These are phyloP conservation scores for Xylaria scruposa DNA, from an alignment of 495 filamentous ascomycete genomes.

Conservation along the genomic window DNA sequence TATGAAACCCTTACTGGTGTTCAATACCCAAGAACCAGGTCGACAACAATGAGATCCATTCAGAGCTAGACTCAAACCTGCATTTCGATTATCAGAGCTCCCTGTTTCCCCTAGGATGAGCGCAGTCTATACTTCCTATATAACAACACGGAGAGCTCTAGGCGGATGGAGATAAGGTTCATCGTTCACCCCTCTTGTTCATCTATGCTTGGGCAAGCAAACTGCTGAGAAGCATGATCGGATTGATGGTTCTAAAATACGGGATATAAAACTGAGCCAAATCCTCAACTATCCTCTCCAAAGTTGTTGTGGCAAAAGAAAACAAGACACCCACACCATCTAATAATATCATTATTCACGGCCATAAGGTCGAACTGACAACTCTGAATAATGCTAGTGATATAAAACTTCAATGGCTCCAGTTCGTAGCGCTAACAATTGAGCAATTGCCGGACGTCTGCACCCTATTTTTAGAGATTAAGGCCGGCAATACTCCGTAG, in stretches of 20 bases:
- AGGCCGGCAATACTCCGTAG: neutral
- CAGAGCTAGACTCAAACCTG: neutral
- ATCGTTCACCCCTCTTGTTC: neutral
- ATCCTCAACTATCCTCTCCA: too few relatives aligned
- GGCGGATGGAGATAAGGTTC: neutral
- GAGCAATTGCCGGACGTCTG: constrained; percentile 4
- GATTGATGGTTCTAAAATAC: too few relatives aligned
- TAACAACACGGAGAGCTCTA: neutral
- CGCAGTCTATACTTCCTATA: neutral
- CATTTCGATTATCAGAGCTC: neutral
- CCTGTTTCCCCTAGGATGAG: neutral
- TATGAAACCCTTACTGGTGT: neutral
- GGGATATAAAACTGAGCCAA: too few relatives aligned
- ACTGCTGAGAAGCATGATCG: neutral
- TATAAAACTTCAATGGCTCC: neutral
- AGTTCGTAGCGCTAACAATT: neutral
- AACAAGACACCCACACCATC: too few relatives aligned
- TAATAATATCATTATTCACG: too few relatives aligned
- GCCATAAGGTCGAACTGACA: too few relatives aligned
- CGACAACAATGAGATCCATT: neutral
- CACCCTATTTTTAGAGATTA: constrained; percentile 21
- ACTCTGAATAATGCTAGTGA: neutral
- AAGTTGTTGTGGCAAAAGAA: too few relatives aligned
- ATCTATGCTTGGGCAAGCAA: too few relatives aligned
- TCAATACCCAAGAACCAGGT: neutral